Evolutionary conservation across 495 filamentous ascomycete species (phyloP), one percentile per base, ranked within the genome.

Genomic region (Pseudevernia furfuracea): DNA sequence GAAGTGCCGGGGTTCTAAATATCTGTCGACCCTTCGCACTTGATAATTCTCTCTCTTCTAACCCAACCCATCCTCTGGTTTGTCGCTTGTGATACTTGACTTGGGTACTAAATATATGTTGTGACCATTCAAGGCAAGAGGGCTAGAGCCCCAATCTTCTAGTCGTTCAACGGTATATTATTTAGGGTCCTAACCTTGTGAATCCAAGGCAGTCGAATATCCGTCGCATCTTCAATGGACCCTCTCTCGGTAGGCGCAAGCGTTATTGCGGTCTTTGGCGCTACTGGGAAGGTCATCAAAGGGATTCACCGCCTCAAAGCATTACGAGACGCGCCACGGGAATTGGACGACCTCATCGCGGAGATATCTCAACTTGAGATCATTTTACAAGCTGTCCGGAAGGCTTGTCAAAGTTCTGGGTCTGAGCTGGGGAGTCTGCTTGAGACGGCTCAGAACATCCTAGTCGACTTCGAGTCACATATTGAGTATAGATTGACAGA

Each of bases 181-280:
- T 14, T 17, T 15, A 17, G 48, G 48, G 43, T 8, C 7, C 0
- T 12, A 28, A 23, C 48, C 25, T 52, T 52, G 23, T 25, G 1
- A 25, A 30, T 12, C 15, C n/a, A 28, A 28, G 12, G 48, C 10
- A 52, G 10, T 3, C 11, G 7, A 30, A 30, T 30, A 1, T 11
- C 15, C 23, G 5, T 15, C 25, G 11, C 12, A 6, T 14, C 48
- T 4, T 19, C 39, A 43, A 58, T 63, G 61, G 61, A 63, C 5
- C 61, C 52, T 34, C 39, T 58, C 38, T 63, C 61, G 10, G 32
- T 37, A 15, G 52, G 30, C 19, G 52, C 61, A 37, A 58, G 61
- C 36, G 43, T 58, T 30, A 56, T 63, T n/a, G 34, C 61, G 3
- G 41, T 63, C 15, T 38, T 63, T 36, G 37, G 61, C 61, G 38